phyloP scores from a whole-genome alignment of 768 basidiomycete species.

The Naganishia onofrii region DNA sequence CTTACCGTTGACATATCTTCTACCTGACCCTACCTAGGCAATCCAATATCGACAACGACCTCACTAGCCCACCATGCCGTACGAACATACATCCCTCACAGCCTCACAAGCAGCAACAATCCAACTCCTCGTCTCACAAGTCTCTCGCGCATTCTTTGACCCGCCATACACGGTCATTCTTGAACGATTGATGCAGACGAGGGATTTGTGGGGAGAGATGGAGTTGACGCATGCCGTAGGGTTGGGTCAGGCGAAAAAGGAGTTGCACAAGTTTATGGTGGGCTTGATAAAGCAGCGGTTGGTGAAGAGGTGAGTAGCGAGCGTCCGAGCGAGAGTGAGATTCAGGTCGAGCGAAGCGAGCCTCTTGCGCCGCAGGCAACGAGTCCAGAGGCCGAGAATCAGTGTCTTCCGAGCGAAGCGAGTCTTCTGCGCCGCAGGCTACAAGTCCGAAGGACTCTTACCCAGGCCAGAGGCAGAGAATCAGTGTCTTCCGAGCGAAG shows the following conservation, averaged over 20 bases:
- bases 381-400: no score
- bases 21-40: no score
- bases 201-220: constrained; percentile 33
- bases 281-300: constrained; percentile 31
- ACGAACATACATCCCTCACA: constrained; percentile 19
- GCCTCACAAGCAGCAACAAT: constrained; percentile 53
- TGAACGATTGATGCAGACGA: constrained; percentile 80
- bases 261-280: constrained; percentile 48
- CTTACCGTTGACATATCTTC: no score
- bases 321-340: no score
- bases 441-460: no score
- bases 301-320: constrained; percentile 28
- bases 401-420: no score
- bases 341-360: no score
- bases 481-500: no score
- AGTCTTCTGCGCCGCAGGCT: no score
- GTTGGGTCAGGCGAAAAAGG: constrained; percentile 31
- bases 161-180: constrained; percentile 83
- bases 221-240: constrained; percentile 35
- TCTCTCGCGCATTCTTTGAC: constrained; percentile 92
- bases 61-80: constrained; percentile 17
- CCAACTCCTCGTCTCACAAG: constrained; percentile 84
- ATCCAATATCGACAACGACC: no score
- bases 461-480: no score
- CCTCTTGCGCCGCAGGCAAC: no score